Conservation (phyloP, 371 early-diverging fungal genomes). For the Mucor ambiguus region DNA sequence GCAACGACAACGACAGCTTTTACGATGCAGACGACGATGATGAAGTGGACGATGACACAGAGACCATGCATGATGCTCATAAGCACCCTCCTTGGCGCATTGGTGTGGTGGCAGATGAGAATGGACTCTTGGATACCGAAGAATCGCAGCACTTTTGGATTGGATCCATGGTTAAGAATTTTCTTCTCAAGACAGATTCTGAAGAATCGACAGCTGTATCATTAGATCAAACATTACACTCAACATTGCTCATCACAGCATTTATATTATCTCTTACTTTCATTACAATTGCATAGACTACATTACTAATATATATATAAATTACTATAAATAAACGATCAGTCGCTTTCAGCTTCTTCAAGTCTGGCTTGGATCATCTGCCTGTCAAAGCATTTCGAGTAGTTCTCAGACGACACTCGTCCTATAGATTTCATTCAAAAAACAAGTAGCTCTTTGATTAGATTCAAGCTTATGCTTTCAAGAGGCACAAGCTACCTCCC, state of each 20-base stretch:
- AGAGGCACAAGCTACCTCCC: too few species aligned
- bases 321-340: too few species aligned
- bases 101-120: slow-evolving; percentile 4
- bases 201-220: neutral
- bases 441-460: too few species aligned
- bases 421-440: too few species aligned
- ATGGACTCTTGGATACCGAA: slow-evolving; percentile 2
- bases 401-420: too few species aligned
- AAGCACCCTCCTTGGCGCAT: slow-evolving; percentile 2
- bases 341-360: too few species aligned
- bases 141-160: slow-evolving; percentile 12
- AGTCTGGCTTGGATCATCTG: too few species aligned
- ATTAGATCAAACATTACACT: neutral
- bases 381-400: too few species aligned
- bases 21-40: slow-evolving; percentile 1
- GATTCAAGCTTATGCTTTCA: too few species aligned
- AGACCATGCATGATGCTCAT: neutral
- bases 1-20: neutral
- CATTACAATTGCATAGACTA: neutral
- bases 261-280: neutral
- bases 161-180: slow-evolving; percentile 2
- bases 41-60: neutral
- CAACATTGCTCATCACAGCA: neutral
- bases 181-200: neutral
- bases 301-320: too few species aligned